Conservation (phyloP, 495 filamentous ascomycete genomes). For the Talaromyces adpressus region DNA sequence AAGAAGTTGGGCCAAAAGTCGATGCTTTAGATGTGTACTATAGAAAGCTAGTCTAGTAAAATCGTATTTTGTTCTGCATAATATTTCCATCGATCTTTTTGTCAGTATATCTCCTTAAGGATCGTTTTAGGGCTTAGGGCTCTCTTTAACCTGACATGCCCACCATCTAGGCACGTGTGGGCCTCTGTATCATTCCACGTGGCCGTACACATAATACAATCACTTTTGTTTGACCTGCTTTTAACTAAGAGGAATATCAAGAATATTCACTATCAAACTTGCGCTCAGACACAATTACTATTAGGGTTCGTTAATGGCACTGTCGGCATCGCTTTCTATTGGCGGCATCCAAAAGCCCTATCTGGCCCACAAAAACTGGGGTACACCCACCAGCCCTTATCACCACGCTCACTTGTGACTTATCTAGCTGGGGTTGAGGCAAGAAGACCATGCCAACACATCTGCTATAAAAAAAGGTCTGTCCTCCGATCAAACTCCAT, state of each 20-base stretch:
- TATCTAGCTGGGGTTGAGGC: not conserved
- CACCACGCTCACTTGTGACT: not conserved
- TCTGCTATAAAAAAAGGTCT: not conserved
- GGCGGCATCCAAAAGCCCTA: constrained; percentile 5
- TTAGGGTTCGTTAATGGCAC: not conserved
- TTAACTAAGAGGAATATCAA: not conserved
- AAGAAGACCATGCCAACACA: not conserved
- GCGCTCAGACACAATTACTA: not conserved
- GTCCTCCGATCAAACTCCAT: not conserved
- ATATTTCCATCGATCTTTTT: not conserved
- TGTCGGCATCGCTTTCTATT: not conserved
- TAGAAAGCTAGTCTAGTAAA: not conserved
- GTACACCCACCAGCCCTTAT: constrained; percentile 3
- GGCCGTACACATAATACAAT: not conserved
- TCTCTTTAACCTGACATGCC: not conserved
- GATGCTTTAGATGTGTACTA: not conserved
- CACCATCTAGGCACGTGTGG: not conserved
- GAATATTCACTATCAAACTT: not conserved
- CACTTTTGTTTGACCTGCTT: not conserved
- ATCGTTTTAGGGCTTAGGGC: not conserved
- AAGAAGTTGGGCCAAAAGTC: not conserved
- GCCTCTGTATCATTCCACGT: not conserved
- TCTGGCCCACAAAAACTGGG: constrained; percentile 1
- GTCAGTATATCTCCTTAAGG: not conserved
- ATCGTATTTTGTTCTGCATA: not conserved